Evolutionary conservation across 257 asterid species (phyloP).

Genomic region (Solanum virginianum): DNA sequence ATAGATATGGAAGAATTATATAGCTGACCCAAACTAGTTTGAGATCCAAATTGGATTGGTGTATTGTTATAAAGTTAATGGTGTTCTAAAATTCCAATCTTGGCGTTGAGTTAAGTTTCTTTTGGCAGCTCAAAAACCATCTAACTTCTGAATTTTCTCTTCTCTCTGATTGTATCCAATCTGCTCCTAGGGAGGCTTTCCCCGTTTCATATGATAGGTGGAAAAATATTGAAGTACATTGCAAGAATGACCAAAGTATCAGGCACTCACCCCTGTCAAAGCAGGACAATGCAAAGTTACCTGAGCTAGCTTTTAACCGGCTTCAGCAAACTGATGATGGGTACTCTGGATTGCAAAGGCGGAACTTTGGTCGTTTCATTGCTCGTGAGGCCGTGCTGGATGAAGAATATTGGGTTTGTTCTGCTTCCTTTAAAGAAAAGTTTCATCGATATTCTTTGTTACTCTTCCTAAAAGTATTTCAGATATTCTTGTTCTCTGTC

Average conservation of each 20-base stretch:
- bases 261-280: slow-evolving; percentile 30
- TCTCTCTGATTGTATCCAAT: not conserved
- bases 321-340: slow-evolving; percentile 66
- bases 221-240: slow-evolving; percentile 81
- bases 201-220: slow-evolving; percentile 45
- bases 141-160: not conserved
- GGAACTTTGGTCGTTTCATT: slow-evolving; percentile 68
- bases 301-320: slow-evolving; percentile 62
- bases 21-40: too few relatives aligned
- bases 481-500: slow-evolving; percentile 33
- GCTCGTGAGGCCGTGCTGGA: slow-evolving; percentile 77
- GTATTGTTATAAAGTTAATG: too few relatives aligned
- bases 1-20: not conserved
- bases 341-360: slow-evolving; percentile 32
- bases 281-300: slow-evolving; percentile 35
- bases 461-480: slow-evolving; percentile 26
- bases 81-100: not conserved
- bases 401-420: slow-evolving; percentile 96
- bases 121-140: not conserved
- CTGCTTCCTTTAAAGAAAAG: slow-evolving; percentile 2
- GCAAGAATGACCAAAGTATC: slow-evolving; percentile 48
- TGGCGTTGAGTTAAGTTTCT: not conserved
- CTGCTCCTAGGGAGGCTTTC: slow-evolving; percentile 41
- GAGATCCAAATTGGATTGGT: too few relatives aligned
- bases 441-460: not conserved